A percentile compares a stretch with the other conserved stretches of the same genome.
Conservation (phyloP, 306 rosid species). For the Ochetophila trinervis region DNA sequence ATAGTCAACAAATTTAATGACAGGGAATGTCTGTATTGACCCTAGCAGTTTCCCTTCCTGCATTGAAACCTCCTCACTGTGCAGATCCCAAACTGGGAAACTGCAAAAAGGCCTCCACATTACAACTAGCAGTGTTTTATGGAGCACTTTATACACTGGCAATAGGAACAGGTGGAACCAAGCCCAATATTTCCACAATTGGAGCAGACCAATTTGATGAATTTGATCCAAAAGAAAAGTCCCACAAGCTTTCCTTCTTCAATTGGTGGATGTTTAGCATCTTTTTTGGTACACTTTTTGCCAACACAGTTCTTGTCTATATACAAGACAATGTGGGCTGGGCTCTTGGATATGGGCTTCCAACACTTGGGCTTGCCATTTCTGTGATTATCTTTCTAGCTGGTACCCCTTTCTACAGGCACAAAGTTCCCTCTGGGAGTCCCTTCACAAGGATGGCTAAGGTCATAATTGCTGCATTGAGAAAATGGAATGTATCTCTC, state of each 20-base stretch:
- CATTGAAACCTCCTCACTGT: conserved; percentile 62
- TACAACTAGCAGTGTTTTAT: conserved; percentile 71
- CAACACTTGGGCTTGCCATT: conserved; percentile 68
- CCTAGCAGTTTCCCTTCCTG: conserved; percentile 55
- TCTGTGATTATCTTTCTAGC: conserved; percentile 53
- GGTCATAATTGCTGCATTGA: conserved; percentile 59
- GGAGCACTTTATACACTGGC: conserved; percentile 84
- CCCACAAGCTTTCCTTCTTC: conserved; percentile 75
- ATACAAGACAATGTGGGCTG: conserved; percentile 90
- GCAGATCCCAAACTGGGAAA: conserved; percentile 32
- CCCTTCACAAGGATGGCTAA: conserved; percentile 59
- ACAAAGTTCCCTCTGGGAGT: conserved; percentile 46
- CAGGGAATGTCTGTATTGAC: conserved; percentile 86
- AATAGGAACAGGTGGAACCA: conserved; percentile 85
- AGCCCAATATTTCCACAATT: conserved; percentile 89
- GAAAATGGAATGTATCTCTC: conserved; percentile 51
- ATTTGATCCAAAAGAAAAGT: conserved; percentile 67
- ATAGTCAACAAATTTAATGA: neutral
- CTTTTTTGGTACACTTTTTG: conserved; percentile 76
- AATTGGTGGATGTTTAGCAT: conserved; percentile 99
- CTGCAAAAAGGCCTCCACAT: conserved; percentile 66
- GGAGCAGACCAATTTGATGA: conserved; percentile 98
- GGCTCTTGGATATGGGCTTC: conserved; percentile 84
- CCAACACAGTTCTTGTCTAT: conserved; percentile 74
- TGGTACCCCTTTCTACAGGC: conserved; percentile 84